phyloP scores from a whole-genome alignment of 345 rosid genomes.

The Euphorbia pulcherrima region DNA sequence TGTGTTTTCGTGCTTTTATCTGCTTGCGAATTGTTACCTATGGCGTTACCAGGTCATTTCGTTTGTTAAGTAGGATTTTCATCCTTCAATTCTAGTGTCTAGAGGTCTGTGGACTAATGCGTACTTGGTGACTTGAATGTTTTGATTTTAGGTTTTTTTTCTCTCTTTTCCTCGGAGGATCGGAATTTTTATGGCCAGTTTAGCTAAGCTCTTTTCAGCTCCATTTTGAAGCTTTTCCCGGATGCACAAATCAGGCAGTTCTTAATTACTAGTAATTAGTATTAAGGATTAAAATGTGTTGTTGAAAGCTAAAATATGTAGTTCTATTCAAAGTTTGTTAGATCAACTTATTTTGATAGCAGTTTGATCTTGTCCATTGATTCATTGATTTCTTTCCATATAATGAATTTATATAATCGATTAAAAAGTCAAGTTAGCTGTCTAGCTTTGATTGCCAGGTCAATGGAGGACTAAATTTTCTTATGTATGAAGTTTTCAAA shows the following conservation, averaged over 20 bases:
- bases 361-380: not conserved
- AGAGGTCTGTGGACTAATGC: not conserved
- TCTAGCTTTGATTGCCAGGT: constrained; percentile 1
- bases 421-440: constrained; percentile 3
- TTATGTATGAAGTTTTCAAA: not conserved
- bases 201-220: too few relatives aligned
- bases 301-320: too few relatives aligned
- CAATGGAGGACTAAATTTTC: not conserved
- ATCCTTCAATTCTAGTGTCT: not conserved
- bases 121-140: not conserved
- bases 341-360: too few relatives aligned
- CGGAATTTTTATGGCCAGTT: too few relatives aligned
- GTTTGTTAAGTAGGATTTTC: not conserved
- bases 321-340: too few relatives aligned
- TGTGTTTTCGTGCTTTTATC: not conserved
- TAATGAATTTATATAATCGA: not conserved
- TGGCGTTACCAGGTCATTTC: too few relatives aligned
- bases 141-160: not conserved
- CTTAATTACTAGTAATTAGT: too few relatives aligned
- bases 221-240: too few relatives aligned
- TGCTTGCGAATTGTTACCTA: not conserved
- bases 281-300: too few relatives aligned
- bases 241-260: too few relatives aligned
- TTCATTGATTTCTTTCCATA: not conserved
- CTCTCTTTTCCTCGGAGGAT: not conserved